These are phyloP conservation scores for Marasmius sp. DNA, from an alignment of 1,284 basidiomycete genomes.

Conservation along the genomic window DNA sequence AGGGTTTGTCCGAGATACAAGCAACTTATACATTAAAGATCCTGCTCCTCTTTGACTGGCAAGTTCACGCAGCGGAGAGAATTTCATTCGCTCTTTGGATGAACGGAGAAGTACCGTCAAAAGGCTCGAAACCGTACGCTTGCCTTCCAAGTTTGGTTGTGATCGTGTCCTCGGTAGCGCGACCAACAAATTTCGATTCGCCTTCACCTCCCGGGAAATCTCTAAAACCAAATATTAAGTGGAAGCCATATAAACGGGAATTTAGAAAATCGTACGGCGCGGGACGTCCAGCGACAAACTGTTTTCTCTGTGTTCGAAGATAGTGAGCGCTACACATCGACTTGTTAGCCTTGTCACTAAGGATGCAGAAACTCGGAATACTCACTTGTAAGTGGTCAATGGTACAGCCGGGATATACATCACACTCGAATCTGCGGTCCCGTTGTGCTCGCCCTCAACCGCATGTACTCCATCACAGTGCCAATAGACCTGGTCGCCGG, in stretches of 20 bases:
- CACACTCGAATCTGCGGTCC: conserved; percentile 67
- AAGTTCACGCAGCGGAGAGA: background rate
- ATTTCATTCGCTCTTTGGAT: background rate
- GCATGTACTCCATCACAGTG: conserved; percentile 71
- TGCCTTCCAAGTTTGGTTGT: conserved; percentile 13
- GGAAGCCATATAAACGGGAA: background rate
- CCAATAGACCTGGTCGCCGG: conserved; percentile 80
- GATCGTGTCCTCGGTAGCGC: conserved; percentile 46
- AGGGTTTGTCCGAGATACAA: no score
- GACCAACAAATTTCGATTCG: conserved; percentile 57
- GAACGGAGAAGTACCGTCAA: background rate
- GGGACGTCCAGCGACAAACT: conserved; percentile 57
- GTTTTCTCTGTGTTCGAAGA: conserved; percentile 55
- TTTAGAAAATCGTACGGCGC: conserved; percentile 45
- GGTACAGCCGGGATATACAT: conserved; percentile 82
- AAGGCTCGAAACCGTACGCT: background rate
- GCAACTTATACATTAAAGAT: no score
- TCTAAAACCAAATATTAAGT: conserved; percentile 24
- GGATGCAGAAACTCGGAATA: background rate
- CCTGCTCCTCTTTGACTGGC: background rate
- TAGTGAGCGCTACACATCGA: conserved; percentile 50
- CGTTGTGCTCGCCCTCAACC: conserved; percentile 65
- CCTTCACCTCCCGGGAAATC: conserved; percentile 79
- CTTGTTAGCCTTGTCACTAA: background rate
- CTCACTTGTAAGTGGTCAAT: conserved; percentile 52